phyloP scores from a whole-genome alignment of 2,329 filamentous ascomycete species.

The Colletotrichum sansevieriae region DNA sequence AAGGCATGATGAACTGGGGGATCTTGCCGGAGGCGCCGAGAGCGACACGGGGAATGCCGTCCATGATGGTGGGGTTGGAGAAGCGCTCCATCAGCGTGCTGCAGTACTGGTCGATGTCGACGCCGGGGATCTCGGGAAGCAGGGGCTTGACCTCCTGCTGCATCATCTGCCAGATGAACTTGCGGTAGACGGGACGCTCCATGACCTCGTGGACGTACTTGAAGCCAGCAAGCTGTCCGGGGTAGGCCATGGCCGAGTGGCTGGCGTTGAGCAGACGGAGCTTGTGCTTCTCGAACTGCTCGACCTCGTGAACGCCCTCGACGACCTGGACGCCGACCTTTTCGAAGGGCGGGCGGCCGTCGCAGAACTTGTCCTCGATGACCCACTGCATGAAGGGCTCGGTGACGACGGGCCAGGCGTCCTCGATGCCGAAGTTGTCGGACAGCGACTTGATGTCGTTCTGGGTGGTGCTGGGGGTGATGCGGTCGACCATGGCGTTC shows the following conservation, averaged over 20 bases:
- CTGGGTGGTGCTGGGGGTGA: constrained; percentile 63
- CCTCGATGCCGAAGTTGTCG: constrained; percentile 60
- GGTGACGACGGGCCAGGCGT: constrained; percentile 66
- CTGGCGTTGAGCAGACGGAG: constrained; percentile 66
- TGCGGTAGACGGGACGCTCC: constrained; percentile 60
- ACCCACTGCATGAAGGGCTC: constrained; percentile 70
- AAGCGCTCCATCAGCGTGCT: constrained; percentile 66
- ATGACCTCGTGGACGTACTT: constrained; percentile 68
- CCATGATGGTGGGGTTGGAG: constrained; percentile 68
- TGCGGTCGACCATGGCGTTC: constrained; percentile 69
- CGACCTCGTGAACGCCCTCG: constrained; percentile 63
- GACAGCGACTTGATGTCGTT: constrained; percentile 60
- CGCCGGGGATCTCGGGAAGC: constrained; percentile 62
- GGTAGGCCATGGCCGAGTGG: constrained; percentile 66
- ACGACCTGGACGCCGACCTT: constrained; percentile 67
- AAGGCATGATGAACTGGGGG: constrained; percentile 64
- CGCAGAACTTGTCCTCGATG: constrained; percentile 64
- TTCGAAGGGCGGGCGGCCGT: constrained; percentile 65
- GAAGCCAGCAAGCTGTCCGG: constrained; percentile 65
- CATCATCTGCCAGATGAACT: constrained; percentile 67
- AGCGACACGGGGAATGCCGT: constrained; percentile 65
- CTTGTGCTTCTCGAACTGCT: constrained; percentile 69
- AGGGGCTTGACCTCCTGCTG: constrained; percentile 66
- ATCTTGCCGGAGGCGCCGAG: constrained; percentile 67
- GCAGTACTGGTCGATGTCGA: constrained; percentile 66